Conservation (phyloP, 345 rosid species). For the Sonneratia caseolaris region DNA sequence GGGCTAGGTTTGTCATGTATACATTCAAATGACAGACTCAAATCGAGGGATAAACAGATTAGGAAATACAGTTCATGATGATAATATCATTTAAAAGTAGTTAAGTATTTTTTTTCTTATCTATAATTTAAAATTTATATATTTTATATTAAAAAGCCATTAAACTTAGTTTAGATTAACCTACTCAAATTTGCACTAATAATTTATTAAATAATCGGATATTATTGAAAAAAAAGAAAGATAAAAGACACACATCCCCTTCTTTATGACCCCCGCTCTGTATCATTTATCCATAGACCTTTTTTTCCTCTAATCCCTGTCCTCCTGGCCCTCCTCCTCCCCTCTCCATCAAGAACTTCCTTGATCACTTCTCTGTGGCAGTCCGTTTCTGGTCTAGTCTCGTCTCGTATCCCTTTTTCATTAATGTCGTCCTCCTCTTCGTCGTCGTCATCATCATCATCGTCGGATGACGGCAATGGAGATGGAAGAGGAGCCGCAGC, state of each 20-base stretch:
- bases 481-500: conserved; percentile 16
- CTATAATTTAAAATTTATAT: no score
- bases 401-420: background rate
- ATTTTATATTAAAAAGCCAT: no score
- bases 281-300: conserved; percentile 6
- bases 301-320: conserved; percentile 3
- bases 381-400: background rate
- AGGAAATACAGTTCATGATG: no score
- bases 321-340: background rate
- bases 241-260: conserved; percentile 5
- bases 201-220: no score
- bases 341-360: background rate
- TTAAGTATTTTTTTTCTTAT: no score
- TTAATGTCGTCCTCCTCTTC: conserved; percentile 3
- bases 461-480: conserved; percentile 25
- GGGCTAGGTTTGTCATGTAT: no score
- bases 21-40: no score
- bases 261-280: conserved; percentile 23
- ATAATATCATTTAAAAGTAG: no score
- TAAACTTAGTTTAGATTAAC: no score
- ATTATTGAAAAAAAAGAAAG: background rate
- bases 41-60: no score
- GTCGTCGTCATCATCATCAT: conserved; percentile 22
- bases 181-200: no score
- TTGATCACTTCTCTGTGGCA: background rate